Percentiles rank a stretch among this genome's conserved stretches.
phyloP scores from a whole-genome alignment of 2,329 filamentous ascomycete genomes.

The Phyllosticta ampelicida region DNA sequence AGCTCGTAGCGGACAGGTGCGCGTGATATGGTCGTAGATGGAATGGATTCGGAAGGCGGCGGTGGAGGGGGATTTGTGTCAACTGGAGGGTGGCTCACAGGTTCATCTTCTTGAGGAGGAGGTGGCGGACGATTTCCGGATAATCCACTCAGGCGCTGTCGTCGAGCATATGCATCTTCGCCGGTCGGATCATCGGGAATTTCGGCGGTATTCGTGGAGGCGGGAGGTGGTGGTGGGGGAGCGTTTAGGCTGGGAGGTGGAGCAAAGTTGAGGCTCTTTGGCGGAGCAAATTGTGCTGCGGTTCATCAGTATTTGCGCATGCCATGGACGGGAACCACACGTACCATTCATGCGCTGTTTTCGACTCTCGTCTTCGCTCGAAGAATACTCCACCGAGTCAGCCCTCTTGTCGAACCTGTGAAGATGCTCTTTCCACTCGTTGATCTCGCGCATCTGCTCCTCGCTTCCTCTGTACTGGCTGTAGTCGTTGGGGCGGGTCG shows the following conservation, averaged over 20 bases:
- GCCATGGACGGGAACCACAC: constrained; percentile 13
- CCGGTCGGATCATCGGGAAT: constrained; percentile 47
- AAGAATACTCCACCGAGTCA: constrained; percentile 12
- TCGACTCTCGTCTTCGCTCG: constrained; percentile 39
- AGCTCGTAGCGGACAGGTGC: constrained; percentile 65
- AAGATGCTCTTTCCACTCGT: constrained; percentile 77
- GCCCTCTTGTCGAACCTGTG: constrained; percentile 17
- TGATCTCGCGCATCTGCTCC: constrained; percentile 67
- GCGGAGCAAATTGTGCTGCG: constrained; percentile 40
- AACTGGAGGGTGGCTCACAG: background rate
- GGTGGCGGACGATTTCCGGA: constrained; percentile 20
- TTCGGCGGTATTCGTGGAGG: constrained; percentile 13
- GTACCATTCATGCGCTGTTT: constrained; percentile 36
- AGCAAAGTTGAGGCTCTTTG: constrained; percentile 37
- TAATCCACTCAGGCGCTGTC: constrained; percentile 44
- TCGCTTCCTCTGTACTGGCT: constrained; percentile 78
- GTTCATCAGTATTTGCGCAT: background rate
- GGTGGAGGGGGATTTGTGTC: background rate
- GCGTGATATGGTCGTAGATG: constrained; percentile 53
- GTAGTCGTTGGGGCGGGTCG: constrained; percentile 68
- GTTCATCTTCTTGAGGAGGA: constrained; percentile 17
- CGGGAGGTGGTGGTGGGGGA: constrained; percentile 15
- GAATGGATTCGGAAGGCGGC: constrained; percentile 3
- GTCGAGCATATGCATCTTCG: constrained; percentile 58
- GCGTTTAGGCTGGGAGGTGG: constrained; percentile 36